Percentiles rank a stretch among this genome's conserved stretches.
phyloP scores from a whole-genome alignment of 768 basidiomycete genomes.

The Suillus ampliporus region DNA sequence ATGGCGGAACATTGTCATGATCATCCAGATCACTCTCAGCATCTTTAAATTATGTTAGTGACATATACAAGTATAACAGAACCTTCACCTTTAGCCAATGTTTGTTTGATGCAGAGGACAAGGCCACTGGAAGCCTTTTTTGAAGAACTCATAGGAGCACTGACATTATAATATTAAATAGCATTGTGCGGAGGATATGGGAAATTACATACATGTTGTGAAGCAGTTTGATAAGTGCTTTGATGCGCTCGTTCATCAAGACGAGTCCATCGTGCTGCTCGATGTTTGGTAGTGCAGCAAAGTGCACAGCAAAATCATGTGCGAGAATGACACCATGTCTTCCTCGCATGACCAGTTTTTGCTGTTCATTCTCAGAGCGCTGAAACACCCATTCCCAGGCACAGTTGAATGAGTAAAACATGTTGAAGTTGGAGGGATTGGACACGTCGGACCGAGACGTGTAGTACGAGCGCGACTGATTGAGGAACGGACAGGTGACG shows the following conservation, averaged over 20 bases:
- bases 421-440: too few species aligned
- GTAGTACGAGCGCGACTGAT: too few species aligned
- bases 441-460: too few species aligned
- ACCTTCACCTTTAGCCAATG: background rate
- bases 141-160: background rate
- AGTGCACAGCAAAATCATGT: slow-evolving; percentile 1
- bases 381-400: slow-evolving; percentile 7
- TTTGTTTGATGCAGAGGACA: slow-evolving; percentile 2
- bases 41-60: background rate
- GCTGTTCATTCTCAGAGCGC: background rate
- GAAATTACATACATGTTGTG: background rate
- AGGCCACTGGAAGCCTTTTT: background rate
- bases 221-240: slow-evolving; percentile 4
- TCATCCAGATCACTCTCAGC: too few species aligned
- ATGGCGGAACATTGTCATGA: too few species aligned
- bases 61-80: background rate
- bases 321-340: background rate
- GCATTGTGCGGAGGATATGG: background rate
- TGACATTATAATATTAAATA: background rate
- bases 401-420: slow-evolving; percentile 1
- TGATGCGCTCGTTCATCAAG: background rate
- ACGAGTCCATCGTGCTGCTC: background rate
- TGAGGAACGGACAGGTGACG: too few species aligned
- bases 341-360: background rate
- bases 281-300: background rate